phyloP scores from a whole-genome alignment of 1,139 yeast genomes.

The Casaregolazyma lundiana region DNA sequence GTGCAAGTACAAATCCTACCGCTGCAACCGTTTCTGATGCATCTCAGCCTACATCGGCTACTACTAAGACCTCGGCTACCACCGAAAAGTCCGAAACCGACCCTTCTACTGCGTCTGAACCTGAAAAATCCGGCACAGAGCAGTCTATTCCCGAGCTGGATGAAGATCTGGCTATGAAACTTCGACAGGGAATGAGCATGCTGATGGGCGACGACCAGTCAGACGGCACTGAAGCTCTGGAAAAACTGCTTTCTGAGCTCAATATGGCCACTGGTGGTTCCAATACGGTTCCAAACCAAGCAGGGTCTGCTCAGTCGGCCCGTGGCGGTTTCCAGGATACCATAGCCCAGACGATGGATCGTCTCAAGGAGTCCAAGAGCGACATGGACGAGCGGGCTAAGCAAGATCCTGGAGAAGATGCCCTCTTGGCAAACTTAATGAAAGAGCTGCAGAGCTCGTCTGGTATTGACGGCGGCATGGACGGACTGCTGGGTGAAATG shows the following conservation, averaged over 20 bases:
- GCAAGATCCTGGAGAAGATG: slow-evolving; percentile 53
- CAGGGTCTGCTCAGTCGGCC: slow-evolving; percentile 5
- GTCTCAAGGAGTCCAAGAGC: slow-evolving; percentile 54
- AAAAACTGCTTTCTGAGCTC: slow-evolving; percentile 46
- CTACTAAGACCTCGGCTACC: not conserved
- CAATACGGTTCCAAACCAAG: slow-evolving; percentile 12
- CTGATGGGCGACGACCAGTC: slow-evolving; percentile 57
- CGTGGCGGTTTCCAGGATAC: slow-evolving; percentile 60
- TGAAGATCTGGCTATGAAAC: slow-evolving; percentile 39
- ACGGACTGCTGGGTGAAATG: slow-evolving; percentile 69
- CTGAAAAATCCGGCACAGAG: slow-evolving; percentile 12
- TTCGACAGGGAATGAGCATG: slow-evolving; percentile 36
- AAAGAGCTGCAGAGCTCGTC: slow-evolving; percentile 57
- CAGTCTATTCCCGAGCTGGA: slow-evolving; percentile 41
- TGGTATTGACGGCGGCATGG: slow-evolving; percentile 46
- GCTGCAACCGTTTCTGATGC: not conserved
- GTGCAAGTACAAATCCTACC: not conserved
- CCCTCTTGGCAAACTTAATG: slow-evolving; percentile 41
- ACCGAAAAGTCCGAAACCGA: not conserved
- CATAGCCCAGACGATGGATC: slow-evolving; percentile 73
- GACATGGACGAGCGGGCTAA: slow-evolving; percentile 39
- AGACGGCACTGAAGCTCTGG: slow-evolving; percentile 48
- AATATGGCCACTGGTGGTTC: slow-evolving; percentile 36
- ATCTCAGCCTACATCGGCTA: not conserved
- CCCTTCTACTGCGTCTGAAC: slow-evolving; percentile 18